Evolutionary conservation across 352 stramenopile genomes (phyloP), one percentile per base, ranked within the genome.

Genomic region (Phytophthora meadii): DNA sequence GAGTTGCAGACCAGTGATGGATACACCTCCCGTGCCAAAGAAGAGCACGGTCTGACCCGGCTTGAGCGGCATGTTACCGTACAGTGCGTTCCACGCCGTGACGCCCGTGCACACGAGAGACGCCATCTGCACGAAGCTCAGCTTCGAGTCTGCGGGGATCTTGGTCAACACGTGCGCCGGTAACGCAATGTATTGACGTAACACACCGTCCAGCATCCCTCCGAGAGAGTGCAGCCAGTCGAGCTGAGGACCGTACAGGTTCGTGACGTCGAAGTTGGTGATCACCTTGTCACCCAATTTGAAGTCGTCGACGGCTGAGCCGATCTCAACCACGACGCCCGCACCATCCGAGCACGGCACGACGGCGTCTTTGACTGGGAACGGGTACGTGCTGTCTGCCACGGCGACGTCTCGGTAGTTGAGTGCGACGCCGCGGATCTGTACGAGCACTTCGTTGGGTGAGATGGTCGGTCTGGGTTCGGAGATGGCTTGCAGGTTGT

Each of bases 21-120:
- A 70, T 19, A 69, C 65, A 5, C 65, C 59, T 5, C 51, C 65
- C 0, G 65, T 61, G 55, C 54, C 54, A 14, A 52, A 61, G 41
- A 74, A 66, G 25, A 70, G 61, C 22, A 74, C 61, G 28, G 45
- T 68, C 50, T 71, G 66, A 28, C 32, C 66, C 5, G 60, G 36
- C 25, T 37, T 47, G 34, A 57, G 50, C 24, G 36, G 32, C 19
- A 57, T 2, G 22, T 57, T 57, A 22, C 50, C 50, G 50, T 57
- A 70, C 8, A 70, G 51, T 12, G 59, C 65, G 22, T 73, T 70
- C 59, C 65, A 73, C 3, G 52, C 52, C 15, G 58, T 69, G 41
- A 52, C 41, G 17, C 58, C 59, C 25, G 65, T 53, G 42, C 44
- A 60, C 19, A 70, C 54, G 27, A 74, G 44, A 22, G 65, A 56